Base-by-base conservation (phyloP, 768 basidiomycete species). In the Boletellus sp. region DNA sequence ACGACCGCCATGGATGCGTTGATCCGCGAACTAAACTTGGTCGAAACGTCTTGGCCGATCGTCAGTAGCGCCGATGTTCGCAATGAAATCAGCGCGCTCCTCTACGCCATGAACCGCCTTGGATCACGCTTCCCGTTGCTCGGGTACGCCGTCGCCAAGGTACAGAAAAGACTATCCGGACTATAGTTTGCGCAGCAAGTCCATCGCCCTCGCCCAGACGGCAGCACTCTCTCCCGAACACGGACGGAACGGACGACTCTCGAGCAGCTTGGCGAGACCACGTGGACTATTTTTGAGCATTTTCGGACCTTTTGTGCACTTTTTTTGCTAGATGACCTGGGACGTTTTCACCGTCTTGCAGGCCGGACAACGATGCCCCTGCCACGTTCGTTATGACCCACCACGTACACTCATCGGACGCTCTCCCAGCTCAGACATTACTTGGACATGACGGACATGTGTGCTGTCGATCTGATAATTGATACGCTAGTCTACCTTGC, bases 1-100 rank as follows among this genome's bases (percentile, higher is more conserved):
- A 81, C 82, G 15, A 74, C 73, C 46, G 81, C 78, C 33, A 82
- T 84, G 44, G 84, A 87, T 62, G 78, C 80, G 16, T 69, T 89
- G 51, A 76, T 85, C 45, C 75, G 78, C 37, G 84, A 89, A 63
- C 73, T 87, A n/a, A 75, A 81, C 47, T 66, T 78, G 49, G 70
- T 84, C 45, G 83, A 84, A 61, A 65, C 77, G 13, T 74, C 84
- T 35, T 88, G 85, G 83, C 77, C 84, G 10, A 70, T 78, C 33
- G 70, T 78, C 53, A 77, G 78, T 60, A 74, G 72, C 48, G 68
- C 75, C 47, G 84, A 87, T 51, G 67, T 83, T 46, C 80, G 81
- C 53, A 78, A 71, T 58, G 84, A 87, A 51, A 77, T 87, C 36
- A 74, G 72, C 31, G 73, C 78, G 16, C 64, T 89, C 44, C 70